These are phyloP conservation scores for Colletotrichum shisoi DNA, from an alignment of 2,329 filamentous ascomycete genomes.

Conservation along the genomic window DNA sequence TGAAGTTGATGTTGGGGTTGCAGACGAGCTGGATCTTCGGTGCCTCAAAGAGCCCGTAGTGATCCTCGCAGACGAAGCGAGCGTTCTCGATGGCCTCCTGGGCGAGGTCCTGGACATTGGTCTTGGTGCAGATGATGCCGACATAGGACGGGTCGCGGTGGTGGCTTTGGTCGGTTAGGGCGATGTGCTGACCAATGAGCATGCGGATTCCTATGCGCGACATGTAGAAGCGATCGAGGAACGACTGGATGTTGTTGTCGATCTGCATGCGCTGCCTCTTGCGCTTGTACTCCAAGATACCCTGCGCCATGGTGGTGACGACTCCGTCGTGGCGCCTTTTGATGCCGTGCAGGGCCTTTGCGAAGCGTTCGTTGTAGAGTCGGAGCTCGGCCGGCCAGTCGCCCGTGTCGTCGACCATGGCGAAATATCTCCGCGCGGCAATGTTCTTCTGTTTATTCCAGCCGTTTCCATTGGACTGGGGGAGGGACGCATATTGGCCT, in stretches of 20 bases:
- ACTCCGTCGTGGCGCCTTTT: slow-evolving; percentile 96
- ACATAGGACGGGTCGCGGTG: slow-evolving; percentile 92
- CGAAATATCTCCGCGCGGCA: slow-evolving; percentile 80
- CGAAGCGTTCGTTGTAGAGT: slow-evolving; percentile 92
- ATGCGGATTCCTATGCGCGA: slow-evolving; percentile 98
- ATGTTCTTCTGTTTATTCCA: slow-evolving; percentile 60
- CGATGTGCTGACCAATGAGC: slow-evolving; percentile 98
- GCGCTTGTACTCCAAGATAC: slow-evolving; percentile 97
- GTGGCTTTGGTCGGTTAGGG: slow-evolving; percentile 90
- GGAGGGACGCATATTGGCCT: slow-evolving; percentile 73
- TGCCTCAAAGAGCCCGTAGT: slow-evolving; percentile 96
- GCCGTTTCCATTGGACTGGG: slow-evolving; percentile 55
- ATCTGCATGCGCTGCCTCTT: slow-evolving; percentile 97
- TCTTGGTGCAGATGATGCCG: slow-evolving; percentile 98
- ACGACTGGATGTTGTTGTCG: slow-evolving; percentile 94
- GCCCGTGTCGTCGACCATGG: slow-evolving; percentile 83
- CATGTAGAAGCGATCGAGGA: slow-evolving; percentile 99
- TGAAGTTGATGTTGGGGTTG: slow-evolving; percentile 93
- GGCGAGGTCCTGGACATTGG: slow-evolving; percentile 92
- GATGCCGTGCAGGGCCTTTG: slow-evolving; percentile 88
- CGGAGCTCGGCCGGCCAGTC: slow-evolving; percentile 95
- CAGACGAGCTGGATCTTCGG: slow-evolving; percentile 97
- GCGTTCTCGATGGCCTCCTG: slow-evolving; percentile 98
- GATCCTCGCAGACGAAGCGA: slow-evolving; percentile 98
- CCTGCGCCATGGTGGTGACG: slow-evolving; percentile 96